phyloP scores from a whole-genome alignment of 495 filamentous ascomycete species.

The Saxophila tyrrhenica region DNA sequence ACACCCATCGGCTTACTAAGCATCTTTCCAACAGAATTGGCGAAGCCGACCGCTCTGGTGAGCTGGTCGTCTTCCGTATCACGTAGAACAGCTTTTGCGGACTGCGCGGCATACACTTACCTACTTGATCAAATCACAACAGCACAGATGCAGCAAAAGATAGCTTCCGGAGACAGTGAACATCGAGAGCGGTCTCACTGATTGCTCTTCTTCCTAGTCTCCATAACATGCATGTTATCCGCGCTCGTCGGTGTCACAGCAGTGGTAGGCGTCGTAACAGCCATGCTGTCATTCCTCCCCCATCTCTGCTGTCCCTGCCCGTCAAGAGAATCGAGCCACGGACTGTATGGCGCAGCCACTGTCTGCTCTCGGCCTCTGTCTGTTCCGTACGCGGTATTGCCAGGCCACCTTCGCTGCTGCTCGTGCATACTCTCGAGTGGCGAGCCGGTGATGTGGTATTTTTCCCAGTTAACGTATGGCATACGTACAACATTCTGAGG shows the following conservation, averaged over 20 bases:
- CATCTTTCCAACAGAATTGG: no score
- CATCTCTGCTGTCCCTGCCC: not conserved
- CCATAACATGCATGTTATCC: constrained; percentile 19
- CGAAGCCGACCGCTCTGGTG: no score
- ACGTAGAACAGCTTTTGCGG: no score
- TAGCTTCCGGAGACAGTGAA: no score
- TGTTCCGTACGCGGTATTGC: constrained; percentile 20
- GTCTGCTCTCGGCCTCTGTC: constrained; percentile 41
- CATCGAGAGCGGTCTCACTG: no score
- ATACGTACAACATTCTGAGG: constrained; percentile 76
- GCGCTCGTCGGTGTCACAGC: constrained; percentile 1
- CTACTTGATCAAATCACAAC: no score
- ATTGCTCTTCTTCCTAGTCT: constrained; percentile 13
- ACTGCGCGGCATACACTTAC: no score
- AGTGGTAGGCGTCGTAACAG: not conserved
- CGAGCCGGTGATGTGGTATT: constrained; percentile 74
- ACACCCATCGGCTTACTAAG: no score
- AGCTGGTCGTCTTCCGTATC: no score
- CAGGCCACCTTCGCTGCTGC: constrained; percentile 57
- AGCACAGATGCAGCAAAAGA: no score
- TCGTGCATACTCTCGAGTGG: constrained; percentile 71
- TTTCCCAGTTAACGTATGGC: constrained; percentile 82
- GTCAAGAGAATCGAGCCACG: constrained; percentile 42
- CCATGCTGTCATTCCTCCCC: constrained; percentile 4
- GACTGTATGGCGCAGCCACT: constrained; percentile 64